A percentile compares a stretch with the other conserved stretches of the same genome.
phyloP scores from a whole-genome alignment of 768 basidiomycete genomes.

The Lactarius pseudohatsudake region DNA sequence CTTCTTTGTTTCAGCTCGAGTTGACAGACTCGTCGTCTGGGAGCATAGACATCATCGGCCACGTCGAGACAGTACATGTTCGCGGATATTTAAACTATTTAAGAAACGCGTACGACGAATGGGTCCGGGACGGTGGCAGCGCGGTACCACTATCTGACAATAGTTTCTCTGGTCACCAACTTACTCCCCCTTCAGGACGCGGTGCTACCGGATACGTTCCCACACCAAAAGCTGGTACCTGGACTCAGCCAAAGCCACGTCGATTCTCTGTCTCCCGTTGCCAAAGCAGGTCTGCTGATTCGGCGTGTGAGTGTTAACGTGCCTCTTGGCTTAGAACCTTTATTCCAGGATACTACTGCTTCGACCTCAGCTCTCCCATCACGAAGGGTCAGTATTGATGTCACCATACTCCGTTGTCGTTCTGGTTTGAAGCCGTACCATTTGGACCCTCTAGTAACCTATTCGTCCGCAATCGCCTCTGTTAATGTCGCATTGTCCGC shows the following conservation, averaged over 20 bases:
- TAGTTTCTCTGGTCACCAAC: background rate
- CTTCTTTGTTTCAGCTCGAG: conserved; percentile 25
- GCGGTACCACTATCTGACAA: conserved; percentile 23
- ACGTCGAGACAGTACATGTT: conserved; percentile 33
- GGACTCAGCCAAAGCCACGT: background rate
- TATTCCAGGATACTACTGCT: conserved; percentile 34
- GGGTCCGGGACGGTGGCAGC: conserved; percentile 35
- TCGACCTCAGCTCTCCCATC: conserved; percentile 38
- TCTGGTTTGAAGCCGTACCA: background rate
- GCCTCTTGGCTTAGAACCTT: background rate
- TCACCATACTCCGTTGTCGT: background rate
- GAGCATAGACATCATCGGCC: conserved; percentile 4
- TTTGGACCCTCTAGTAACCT: conserved; percentile 32
- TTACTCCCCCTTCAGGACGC: conserved; percentile 21
- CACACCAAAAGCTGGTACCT: conserved; percentile 31
- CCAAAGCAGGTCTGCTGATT: conserved; percentile 31
- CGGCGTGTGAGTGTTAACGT: background rate
- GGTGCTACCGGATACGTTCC: conserved; percentile 38
- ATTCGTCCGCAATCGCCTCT: conserved; percentile 34
- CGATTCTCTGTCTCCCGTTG: conserved; percentile 27
- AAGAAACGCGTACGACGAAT: conserved; percentile 33
- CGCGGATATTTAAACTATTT: conserved; percentile 35
- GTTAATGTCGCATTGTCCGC: conserved; percentile 34
- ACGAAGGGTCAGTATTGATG: conserved; percentile 30
- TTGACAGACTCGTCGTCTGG: conserved; percentile 8